These are phyloP conservation scores for Coprinellus aureogranulatus DNA, from an alignment of 768 basidiomycete genomes.

Conservation along the genomic window DNA sequence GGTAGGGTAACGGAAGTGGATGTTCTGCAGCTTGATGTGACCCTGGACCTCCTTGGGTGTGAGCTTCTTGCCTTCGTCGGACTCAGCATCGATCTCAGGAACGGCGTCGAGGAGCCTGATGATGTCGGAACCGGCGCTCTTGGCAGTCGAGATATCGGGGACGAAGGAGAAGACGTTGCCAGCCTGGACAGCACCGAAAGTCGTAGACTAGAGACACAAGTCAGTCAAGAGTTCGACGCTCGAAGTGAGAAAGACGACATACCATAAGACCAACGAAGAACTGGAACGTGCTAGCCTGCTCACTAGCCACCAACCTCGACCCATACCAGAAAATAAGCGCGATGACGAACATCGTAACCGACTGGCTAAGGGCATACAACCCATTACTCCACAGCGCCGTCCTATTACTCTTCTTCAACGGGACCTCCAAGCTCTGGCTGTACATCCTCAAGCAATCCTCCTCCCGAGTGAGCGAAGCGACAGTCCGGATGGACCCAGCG, in stretches of 20 bases:
- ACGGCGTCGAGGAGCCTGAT: conserved; percentile 62
- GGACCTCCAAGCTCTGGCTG: conserved; percentile 60
- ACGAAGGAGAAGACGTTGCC: conserved; percentile 74
- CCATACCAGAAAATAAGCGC: conserved; percentile 75
- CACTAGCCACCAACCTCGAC: conserved; percentile 47
- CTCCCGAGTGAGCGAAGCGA: conserved; percentile 79
- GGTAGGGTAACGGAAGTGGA: conserved; percentile 81
- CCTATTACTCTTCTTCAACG: conserved; percentile 56
- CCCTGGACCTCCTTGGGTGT: conserved; percentile 29
- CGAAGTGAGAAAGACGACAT: conserved; percentile 13
- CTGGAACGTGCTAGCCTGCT: conserved; percentile 44
- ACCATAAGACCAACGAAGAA: conserved; percentile 81
- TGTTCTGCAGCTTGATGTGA: conserved; percentile 63
- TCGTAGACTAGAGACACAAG: conserved; percentile 43
- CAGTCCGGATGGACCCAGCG: conserved; percentile 78
- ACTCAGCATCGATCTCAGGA: conserved; percentile 71
- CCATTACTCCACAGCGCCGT: conserved; percentile 52
- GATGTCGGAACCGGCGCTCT: conserved; percentile 63
- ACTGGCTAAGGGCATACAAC: conserved; percentile 68
- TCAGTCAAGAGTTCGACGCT: conserved; percentile 24
- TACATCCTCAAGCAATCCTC: conserved; percentile 61
- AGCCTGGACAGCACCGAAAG: conserved; percentile 70
- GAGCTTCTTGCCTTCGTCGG: conserved; percentile 44
- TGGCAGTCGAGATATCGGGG: conserved; percentile 76
- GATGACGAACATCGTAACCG: conserved; percentile 68